A percentile compares a stretch with the other conserved stretches of the same genome.
These are phyloP conservation scores for Fusarium secorum DNA, from an alignment of 2,329 filamentous ascomycete species.

Conservation along the genomic window DNA sequence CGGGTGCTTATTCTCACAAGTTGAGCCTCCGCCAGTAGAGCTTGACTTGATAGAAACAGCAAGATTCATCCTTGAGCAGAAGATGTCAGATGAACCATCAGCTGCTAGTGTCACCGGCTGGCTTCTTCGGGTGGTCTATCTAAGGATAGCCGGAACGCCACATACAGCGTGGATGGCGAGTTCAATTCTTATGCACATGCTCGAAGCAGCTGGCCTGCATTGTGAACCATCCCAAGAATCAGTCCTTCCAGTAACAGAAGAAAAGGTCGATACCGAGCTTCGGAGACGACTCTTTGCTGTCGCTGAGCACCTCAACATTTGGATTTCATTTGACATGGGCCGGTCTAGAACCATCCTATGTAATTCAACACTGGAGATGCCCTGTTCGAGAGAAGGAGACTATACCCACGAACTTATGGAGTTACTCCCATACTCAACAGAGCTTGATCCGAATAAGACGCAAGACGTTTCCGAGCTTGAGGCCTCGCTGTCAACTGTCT, in stretches of 20 bases:
- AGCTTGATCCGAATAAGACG: conserved; percentile 59
- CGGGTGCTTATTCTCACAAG: conserved; percentile 59
- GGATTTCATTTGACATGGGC: conserved; percentile 67
- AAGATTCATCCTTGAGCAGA: conserved; percentile 54
- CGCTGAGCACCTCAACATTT: conserved; percentile 65
- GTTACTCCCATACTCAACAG: conserved; percentile 61
- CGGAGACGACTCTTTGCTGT: conserved; percentile 57
- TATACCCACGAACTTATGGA: conserved; percentile 58
- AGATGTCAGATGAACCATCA: conserved; percentile 44
- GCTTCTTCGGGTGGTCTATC: conserved; percentile 61
- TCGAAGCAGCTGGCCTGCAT: conserved; percentile 61
- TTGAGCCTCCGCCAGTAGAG: conserved; percentile 52
- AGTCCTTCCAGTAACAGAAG: conserved; percentile 36
- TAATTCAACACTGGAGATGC: conserved; percentile 53
- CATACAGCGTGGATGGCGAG: conserved; percentile 66
- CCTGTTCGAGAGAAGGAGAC: conserved; percentile 50
- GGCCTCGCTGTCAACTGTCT: conserved; percentile 50
- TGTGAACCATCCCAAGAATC: conserved; percentile 46
- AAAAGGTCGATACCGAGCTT: conserved; percentile 48
- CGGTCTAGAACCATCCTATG: conserved; percentile 59
- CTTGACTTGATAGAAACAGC: conserved; percentile 56
- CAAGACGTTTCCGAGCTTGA: conserved; percentile 54
- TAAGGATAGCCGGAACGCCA: conserved; percentile 61
- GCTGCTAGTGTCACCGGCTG: conserved; percentile 56
- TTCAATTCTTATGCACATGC: conserved; percentile 64